phyloP scores from a whole-genome alignment of 495 filamentous ascomycete species.

The Wilcoxina mikolae region DNA sequence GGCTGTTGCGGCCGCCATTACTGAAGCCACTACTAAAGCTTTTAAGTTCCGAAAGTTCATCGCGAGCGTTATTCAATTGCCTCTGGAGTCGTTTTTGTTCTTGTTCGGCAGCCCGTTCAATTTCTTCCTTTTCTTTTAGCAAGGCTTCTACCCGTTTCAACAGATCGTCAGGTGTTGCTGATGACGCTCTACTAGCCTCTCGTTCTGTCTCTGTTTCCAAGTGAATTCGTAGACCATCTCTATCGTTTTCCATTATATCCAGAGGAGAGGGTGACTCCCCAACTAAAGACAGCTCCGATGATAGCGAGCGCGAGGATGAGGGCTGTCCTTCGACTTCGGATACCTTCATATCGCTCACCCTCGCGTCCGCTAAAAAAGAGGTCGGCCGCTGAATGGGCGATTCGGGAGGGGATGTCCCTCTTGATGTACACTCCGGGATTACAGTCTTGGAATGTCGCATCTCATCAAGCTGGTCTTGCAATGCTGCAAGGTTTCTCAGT shows the following conservation, averaged over 20 bases:
- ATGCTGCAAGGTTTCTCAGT: slow-evolving; percentile 58
- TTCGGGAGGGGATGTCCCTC: slow-evolving; percentile 39
- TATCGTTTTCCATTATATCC: slow-evolving; percentile 43
- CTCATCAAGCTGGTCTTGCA: slow-evolving; percentile 80
- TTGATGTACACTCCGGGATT: slow-evolving; percentile 28
- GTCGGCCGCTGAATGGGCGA: slow-evolving; percentile 50
- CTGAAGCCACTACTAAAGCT: slow-evolving; percentile 56
- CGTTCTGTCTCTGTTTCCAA: slow-evolving; percentile 5
- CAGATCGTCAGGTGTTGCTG: slow-evolving; percentile 20
- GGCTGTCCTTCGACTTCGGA: slow-evolving; percentile 57
- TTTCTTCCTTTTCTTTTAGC: slow-evolving; percentile 57
- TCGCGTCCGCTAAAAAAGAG: slow-evolving; percentile 85
- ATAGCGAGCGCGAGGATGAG: slow-evolving; percentile 87
- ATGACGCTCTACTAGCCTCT: not conserved
- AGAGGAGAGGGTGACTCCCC: slow-evolving; percentile 61
- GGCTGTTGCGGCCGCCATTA: slow-evolving; percentile 47
- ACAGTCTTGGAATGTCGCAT: slow-evolving; percentile 47
- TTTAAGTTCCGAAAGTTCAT: slow-evolving; percentile 78
- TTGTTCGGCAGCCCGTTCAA: slow-evolving; percentile 52
- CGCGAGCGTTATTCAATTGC: slow-evolving; percentile 65
- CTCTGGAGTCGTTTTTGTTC: slow-evolving; percentile 69
- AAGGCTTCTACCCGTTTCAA: slow-evolving; percentile 55
- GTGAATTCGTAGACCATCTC: slow-evolving; percentile 29
- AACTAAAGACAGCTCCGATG: slow-evolving; percentile 88
- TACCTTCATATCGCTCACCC: slow-evolving; percentile 57